Conservation (phyloP, 2,329 filamentous ascomycete species). For the Ascochyta viciae-villosae region DNA sequence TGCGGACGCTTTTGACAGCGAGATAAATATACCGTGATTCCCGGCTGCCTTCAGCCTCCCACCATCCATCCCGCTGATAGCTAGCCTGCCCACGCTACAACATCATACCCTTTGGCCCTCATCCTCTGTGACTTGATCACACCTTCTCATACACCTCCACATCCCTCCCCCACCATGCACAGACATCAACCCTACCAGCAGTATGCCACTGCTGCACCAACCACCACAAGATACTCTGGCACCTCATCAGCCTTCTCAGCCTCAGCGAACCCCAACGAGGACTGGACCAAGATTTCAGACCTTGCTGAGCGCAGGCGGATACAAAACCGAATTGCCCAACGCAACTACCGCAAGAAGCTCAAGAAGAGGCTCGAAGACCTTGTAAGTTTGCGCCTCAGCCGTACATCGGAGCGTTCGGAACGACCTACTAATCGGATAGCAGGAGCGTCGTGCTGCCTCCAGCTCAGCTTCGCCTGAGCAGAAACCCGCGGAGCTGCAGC, state of each 20-base stretch:
- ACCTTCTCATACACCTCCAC: slow-evolving; percentile 11
- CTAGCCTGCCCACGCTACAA: slow-evolving; percentile 23
- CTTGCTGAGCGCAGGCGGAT: slow-evolving; percentile 92
- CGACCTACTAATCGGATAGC: slow-evolving; percentile 24
- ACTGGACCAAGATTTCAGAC: slow-evolving; percentile 99
- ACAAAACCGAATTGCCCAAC: slow-evolving; percentile 96
- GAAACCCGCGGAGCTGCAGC: slow-evolving; percentile 61
- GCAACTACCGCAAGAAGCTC: slow-evolving; percentile 96
- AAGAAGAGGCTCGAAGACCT: slow-evolving; percentile 88
- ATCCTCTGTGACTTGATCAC: slow-evolving; percentile 13
- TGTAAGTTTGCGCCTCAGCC: slow-evolving; percentile 27
- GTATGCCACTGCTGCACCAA: slow-evolving; percentile 50
- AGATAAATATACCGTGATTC: slow-evolving; percentile 42
- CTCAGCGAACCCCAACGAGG: slow-evolving; percentile 93
- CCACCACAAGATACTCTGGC: slow-evolving; percentile 69
- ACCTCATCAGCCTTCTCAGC: slow-evolving; percentile 95
- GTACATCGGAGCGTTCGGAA: slow-evolving; percentile 19
- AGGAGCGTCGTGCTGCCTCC: slow-evolving; percentile 75
- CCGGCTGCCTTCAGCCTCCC: slow-evolving; percentile 35
- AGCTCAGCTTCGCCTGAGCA: slow-evolving; percentile 67
- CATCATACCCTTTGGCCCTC: slow-evolving; percentile 29
- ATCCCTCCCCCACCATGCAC: slow-evolving; percentile 49
- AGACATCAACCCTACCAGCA: slow-evolving; percentile 54
- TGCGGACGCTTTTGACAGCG: slow-evolving; percentile 34
- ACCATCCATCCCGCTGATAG: slow-evolving; percentile 24